These are phyloP conservation scores for Pseudocercospora fuligena DNA, from an alignment of 2,329 filamentous ascomycete genomes.

Conservation along the genomic window DNA sequence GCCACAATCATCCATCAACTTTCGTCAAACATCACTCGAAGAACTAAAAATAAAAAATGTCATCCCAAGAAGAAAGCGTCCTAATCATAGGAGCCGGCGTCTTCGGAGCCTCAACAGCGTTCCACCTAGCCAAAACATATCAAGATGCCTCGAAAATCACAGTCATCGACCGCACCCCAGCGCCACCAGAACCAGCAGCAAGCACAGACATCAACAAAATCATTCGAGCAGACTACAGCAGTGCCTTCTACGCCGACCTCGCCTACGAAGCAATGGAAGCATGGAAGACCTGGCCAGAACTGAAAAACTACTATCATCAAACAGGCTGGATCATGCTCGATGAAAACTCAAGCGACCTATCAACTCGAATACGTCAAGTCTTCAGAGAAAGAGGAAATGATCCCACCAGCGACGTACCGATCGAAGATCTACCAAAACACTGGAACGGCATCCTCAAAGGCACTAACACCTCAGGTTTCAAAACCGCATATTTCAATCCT, in stretches of 20 bases:
- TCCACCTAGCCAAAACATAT: constrained; percentile 46
- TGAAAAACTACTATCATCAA: constrained; percentile 58
- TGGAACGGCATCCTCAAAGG: constrained; percentile 50
- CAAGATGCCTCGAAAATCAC: constrained; percentile 47
- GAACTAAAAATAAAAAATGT: background rate
- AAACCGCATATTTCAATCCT: constrained; percentile 55
- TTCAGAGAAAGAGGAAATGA: constrained; percentile 54
- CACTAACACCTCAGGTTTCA: constrained; percentile 45
- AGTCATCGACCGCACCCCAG: constrained; percentile 51
- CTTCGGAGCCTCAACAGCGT: constrained; percentile 65
- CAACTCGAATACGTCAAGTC: constrained; percentile 58
- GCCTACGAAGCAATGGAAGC: constrained; percentile 47
- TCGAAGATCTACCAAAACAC: constrained; percentile 45
- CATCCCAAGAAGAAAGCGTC: constrained; percentile 38
- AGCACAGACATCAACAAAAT: constrained; percentile 78
- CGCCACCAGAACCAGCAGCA: constrained; percentile 58
- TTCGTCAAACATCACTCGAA: too few species aligned
- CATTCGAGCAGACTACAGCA: constrained; percentile 67
- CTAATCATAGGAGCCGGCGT: constrained; percentile 43
- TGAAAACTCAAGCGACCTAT: constrained; percentile 53
- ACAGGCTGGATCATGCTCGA: constrained; percentile 65
- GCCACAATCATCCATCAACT: too few species aligned
- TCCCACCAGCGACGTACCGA: constrained; percentile 49
- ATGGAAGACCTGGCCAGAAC: constrained; percentile 41
- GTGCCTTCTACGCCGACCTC: constrained; percentile 36